These are phyloP conservation scores for Tricholoma sp. DNA, from an alignment of 768 basidiomycete species.

Conservation along the genomic window DNA sequence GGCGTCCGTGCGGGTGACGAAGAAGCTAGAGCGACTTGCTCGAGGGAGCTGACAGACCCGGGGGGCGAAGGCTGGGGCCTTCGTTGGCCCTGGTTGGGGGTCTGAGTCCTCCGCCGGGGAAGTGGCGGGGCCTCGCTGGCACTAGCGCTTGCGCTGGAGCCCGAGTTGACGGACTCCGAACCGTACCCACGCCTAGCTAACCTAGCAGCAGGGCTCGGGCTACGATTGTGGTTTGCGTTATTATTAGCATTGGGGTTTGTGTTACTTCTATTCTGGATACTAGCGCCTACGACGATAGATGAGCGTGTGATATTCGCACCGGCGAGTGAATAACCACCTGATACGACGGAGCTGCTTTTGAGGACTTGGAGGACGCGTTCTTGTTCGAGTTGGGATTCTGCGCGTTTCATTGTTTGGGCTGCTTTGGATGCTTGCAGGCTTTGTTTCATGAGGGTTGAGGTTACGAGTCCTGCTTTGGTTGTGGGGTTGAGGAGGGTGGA, in stretches of 20 bases:
- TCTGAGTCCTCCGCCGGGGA: conserved; percentile 22
- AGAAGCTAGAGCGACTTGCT: conserved; percentile 40
- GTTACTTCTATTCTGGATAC: conserved; percentile 20
- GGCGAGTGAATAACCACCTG: conserved; percentile 28
- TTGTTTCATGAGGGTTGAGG: conserved; percentile 66
- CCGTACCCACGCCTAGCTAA: neutral
- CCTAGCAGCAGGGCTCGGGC: neutral
- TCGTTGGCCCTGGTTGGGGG: too few species aligned
- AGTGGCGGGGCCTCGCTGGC: conserved; percentile 20
- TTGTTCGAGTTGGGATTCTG: conserved; percentile 61
- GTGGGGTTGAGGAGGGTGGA: conserved; percentile 17
- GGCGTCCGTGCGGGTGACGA: neutral
- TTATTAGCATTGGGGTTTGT: conserved; percentile 12
- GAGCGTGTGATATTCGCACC: conserved; percentile 26
- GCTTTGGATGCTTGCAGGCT: conserved; percentile 69
- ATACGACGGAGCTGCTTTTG: conserved; percentile 47
- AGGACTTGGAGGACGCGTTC: conserved; percentile 69
- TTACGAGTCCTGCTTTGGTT: conserved; percentile 45
- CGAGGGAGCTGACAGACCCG: conserved; percentile 38
- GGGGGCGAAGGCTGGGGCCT: conserved; percentile 37
- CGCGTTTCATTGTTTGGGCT: conserved; percentile 64
- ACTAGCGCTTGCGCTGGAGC: conserved; percentile 3
- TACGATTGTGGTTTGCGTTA: neutral
- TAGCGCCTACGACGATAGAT: conserved; percentile 31
- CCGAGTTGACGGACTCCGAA: neutral